Evolutionary conservation across 2,329 filamentous ascomycete genomes (phyloP).

Genomic region (Teratosphaeriaceae sp.): DNA sequence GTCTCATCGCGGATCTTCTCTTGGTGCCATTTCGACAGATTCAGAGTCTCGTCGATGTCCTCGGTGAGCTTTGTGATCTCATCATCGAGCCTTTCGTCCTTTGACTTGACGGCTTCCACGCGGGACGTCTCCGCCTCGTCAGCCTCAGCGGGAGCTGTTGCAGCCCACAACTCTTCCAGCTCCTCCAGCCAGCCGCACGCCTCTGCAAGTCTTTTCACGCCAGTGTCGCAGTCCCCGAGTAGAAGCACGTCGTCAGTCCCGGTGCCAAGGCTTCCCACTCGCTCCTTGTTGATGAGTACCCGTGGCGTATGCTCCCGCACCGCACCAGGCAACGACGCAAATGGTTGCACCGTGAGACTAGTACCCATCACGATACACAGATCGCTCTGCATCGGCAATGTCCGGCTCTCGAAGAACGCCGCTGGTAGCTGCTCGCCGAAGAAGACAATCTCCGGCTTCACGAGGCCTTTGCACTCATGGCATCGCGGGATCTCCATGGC

Average conservation of each 20-base stretch:
- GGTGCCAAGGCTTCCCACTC: constrained; percentile 70
- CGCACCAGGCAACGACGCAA: constrained; percentile 69
- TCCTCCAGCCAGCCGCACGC: constrained; percentile 81
- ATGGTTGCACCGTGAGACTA: constrained; percentile 80
- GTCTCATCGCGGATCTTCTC: constrained; percentile 26
- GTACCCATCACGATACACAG: constrained; percentile 83
- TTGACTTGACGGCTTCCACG: constrained; percentile 30
- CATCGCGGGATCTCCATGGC: constrained; percentile 67
- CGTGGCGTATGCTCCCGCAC: constrained; percentile 60
- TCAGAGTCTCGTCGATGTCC: constrained; percentile 51
- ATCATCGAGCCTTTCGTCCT: constrained; percentile 51
- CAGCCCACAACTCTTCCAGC: constrained; percentile 68
- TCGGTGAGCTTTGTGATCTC: constrained; percentile 53
- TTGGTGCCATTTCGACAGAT: constrained; percentile 41
- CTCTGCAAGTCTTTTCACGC: constrained; percentile 70
- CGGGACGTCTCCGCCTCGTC: constrained; percentile 35
- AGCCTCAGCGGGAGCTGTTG: constrained; percentile 47
- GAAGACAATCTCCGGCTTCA: constrained; percentile 94
- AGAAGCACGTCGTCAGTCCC: constrained; percentile 77
- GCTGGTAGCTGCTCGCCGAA: constrained; percentile 71
- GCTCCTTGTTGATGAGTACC: constrained; percentile 80
- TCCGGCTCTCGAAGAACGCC: constrained; percentile 55
- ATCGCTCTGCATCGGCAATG: constrained; percentile 58
- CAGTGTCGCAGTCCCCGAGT: constrained; percentile 75
- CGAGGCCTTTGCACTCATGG: constrained; percentile 63